phyloP scores from a whole-genome alignment of 257 asterid genomes.

The Rehmannia glutinosa region DNA sequence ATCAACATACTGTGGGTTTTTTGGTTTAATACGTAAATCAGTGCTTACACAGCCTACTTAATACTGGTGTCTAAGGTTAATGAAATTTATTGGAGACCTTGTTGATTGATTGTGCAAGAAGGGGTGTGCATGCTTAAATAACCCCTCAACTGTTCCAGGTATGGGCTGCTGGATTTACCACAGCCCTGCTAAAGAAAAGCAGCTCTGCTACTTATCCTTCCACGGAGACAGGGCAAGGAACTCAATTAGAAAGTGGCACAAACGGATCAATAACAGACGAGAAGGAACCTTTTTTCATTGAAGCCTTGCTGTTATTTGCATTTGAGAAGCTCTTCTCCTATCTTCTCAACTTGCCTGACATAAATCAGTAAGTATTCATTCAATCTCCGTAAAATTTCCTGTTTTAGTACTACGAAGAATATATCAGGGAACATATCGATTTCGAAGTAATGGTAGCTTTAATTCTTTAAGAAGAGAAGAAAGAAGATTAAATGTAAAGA shows the following conservation, averaged over 20 bases:
- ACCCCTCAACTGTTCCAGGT: slow-evolving; percentile 41
- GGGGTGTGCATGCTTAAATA: background rate
- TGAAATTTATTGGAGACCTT: background rate
- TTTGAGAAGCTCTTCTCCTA: slow-evolving; percentile 68
- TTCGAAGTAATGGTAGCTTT: too few species aligned
- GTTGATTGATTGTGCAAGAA: slow-evolving; percentile 9
- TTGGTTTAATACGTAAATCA: background rate
- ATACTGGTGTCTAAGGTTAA: too few species aligned
- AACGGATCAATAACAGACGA: slow-evolving; percentile 28
- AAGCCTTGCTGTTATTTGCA: slow-evolving; percentile 45
- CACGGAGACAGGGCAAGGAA: slow-evolving; percentile 31
- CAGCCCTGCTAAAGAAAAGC: slow-evolving; percentile 71
- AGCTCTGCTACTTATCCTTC: slow-evolving; percentile 54
- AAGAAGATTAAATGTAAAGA: background rate
- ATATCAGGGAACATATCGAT: too few species aligned
- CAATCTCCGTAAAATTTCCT: background rate
- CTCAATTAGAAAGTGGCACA: slow-evolving; percentile 21
- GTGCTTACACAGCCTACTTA: too few species aligned
- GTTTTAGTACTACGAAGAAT: too few species aligned
- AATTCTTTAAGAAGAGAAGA: too few species aligned
- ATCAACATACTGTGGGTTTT: background rate
- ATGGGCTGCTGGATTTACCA: slow-evolving; percentile 96
- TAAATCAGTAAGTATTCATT: slow-evolving; percentile 47
- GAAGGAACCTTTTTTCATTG: slow-evolving; percentile 39
- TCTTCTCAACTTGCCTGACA: slow-evolving; percentile 53